Base-by-base conservation (phyloP, 1,139 yeast species). In the Diutina mesorugosa region DNA sequence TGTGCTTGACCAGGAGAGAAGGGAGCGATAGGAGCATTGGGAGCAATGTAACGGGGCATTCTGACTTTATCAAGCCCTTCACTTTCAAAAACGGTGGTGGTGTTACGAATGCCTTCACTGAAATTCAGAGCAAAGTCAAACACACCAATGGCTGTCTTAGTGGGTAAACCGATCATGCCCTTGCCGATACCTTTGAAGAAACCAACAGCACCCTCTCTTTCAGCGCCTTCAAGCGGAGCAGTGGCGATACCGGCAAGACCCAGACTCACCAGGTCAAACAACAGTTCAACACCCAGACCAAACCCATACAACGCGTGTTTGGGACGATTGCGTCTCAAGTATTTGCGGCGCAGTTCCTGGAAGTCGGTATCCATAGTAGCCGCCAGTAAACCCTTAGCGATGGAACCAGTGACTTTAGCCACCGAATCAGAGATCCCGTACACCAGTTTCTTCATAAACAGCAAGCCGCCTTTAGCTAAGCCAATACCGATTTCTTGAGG, bases 401-500 rank as follows among this genome's bases (percentile, higher is more conserved):
- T 74, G 0, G 97, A 89, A 1, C 97, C 97, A 0, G 99, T 90
- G 35, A 93, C 81, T 68, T 90, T 90, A 3, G 97, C 87, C 69
- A 95, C 78, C 61, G 97, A 89, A 70, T 95, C 98, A 28, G 97
- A 87, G 58, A 95, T 78, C 7, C 99, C 99, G 74, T 87, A 95
- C 1, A 95, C 93, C 0, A 98, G 87, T 71, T 95, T 95, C 67
- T 91, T 91, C 69, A 95, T 78, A 71, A 95, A 93, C 68, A 96
- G 89, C 59, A 90, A 73, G 0, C 99, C 96, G 59, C 99, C 99
- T 65, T 90, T 91, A 0, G 99, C 99, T 52, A 95, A 72, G 4
- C 97, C 96, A 59, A 93, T 88, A 45, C 99, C 99, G 55, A 95
- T 73, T 64, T 95, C 99, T 66, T 90, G 96, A 0, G 99, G 99